Evolutionary conservation across 2,329 filamentous ascomycete genomes (phyloP), one percentile per base, ranked within the genome.

Genomic region (Paramyrothecium sp.): DNA sequence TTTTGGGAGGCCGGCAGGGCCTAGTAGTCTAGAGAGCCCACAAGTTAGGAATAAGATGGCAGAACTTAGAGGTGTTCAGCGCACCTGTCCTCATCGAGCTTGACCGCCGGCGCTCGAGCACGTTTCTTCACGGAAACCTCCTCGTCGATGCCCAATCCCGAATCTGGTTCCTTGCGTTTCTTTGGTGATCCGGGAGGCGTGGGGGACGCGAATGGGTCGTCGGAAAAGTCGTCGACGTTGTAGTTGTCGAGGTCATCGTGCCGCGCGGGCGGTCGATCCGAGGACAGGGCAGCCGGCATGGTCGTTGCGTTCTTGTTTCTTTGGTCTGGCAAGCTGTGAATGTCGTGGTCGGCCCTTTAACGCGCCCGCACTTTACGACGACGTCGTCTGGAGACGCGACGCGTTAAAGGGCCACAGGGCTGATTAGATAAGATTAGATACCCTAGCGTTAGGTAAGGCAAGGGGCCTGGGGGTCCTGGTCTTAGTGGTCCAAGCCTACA

Each of bases 111-210:
- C 0, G 71, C 77, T 60, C 87, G 83, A 38, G 87, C 83, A 65
- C 89, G 89, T 75, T 91, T 97, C 46, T 84, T 85, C 4, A 97
- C 82, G 56, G 91, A 88, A 54, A 99, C 84, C 66, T 96, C 91
- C 68, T 96, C 87, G 62, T 98, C 93, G 56, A 97, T 86, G 50
- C 93, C 92, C 2, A 96, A 75, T 1, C 80, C 81, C 10, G 78
- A 80, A 26, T 81, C 75, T 1, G 74, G 71, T 22, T 76, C 77
- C 57, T 81, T 81, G 48, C 77, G 79, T 63, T 83, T 82, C 60
- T 78, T 81, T 58, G 73, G 62, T 54, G 71, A 69, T 30, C 70
- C 63, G 13, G 74, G 74, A 21, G 76, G 70, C 54, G 71, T 77
- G 20, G 75, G 78, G n/a, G 80, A 77, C 22, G 75, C 72, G 58